Evolutionary conservation across 2,329 filamentous ascomycete genomes (phyloP).

Genomic region (Hypoxylon sp.): DNA sequence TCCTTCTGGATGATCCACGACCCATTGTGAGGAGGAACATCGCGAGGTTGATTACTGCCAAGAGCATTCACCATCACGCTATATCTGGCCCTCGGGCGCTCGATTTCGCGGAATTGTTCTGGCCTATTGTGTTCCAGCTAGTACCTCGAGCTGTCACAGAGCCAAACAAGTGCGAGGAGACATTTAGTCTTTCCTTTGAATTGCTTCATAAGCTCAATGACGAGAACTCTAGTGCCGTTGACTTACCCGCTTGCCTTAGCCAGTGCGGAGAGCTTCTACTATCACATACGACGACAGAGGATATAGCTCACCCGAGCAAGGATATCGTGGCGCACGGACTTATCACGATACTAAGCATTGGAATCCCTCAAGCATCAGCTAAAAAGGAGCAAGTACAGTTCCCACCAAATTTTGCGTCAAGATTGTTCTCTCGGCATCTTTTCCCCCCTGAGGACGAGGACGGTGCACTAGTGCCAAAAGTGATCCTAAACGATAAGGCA

Average conservation of each 20-base stretch:
- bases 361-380: slow-evolving; percentile 50
- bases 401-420: slow-evolving; percentile 57
- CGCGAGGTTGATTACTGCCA: slow-evolving; percentile 53
- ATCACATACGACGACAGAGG: slow-evolving; percentile 51
- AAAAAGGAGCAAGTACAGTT: slow-evolving; percentile 43
- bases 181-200: slow-evolving; percentile 52
- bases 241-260: slow-evolving; percentile 47
- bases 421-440: slow-evolving; percentile 74
- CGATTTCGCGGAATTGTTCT: slow-evolving; percentile 64
- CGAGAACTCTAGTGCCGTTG: slow-evolving; percentile 44
- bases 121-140: slow-evolving; percentile 60
- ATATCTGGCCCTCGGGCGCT: slow-evolving; percentile 52
- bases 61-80: slow-evolving; percentile 43
- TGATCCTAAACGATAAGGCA: slow-evolving; percentile 68
- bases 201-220: slow-evolving; percentile 52
- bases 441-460: slow-evolving; percentile 69
- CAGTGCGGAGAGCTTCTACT: slow-evolving; percentile 50
- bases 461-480: slow-evolving; percentile 55
- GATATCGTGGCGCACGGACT: slow-evolving; percentile 59
- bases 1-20: slow-evolving; percentile 59
- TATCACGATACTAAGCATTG: slow-evolving; percentile 55
- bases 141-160: slow-evolving; percentile 55
- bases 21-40: slow-evolving; percentile 57
- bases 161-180: slow-evolving; percentile 60
- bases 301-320: slow-evolving; percentile 58